These are phyloP conservation scores for Cryphonectria radicalis DNA, from an alignment of 2,329 filamentous ascomycete genomes.

Conservation along the genomic window DNA sequence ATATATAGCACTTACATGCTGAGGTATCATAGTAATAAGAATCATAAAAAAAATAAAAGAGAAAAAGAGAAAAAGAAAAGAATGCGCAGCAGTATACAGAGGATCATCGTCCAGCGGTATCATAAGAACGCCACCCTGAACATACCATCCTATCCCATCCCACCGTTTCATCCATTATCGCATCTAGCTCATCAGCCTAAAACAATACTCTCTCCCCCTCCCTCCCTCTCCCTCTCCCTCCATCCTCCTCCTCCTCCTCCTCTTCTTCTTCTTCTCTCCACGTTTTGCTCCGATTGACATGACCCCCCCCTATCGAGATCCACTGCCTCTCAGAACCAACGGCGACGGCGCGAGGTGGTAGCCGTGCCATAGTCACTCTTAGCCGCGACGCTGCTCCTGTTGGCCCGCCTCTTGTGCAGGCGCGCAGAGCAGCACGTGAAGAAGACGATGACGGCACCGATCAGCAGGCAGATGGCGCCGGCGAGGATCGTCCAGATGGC, in stretches of 20 bases:
- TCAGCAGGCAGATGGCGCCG: slow-evolving; percentile 57
- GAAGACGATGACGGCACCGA: slow-evolving; percentile 62
- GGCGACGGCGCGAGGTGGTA: slow-evolving; percentile 23
- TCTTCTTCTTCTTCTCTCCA: not conserved
- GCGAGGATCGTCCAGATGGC: slow-evolving; percentile 65
- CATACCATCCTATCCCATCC: not conserved
- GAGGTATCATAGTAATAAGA: slow-evolving; percentile 3
- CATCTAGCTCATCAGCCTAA: not conserved
- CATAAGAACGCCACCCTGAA: not conserved
- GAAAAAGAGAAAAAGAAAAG: not conserved
- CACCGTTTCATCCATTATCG: too few relatives aligned
- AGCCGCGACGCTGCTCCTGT: slow-evolving; percentile 31
- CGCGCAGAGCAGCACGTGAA: slow-evolving; percentile 63
- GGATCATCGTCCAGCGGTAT: not conserved
- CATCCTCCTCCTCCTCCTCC: not conserved
- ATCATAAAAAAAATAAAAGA: too few relatives aligned
- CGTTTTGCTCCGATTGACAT: too few relatives aligned
- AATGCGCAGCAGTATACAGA: not conserved
- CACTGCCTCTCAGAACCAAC: slow-evolving; percentile 23
- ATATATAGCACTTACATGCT: not conserved
- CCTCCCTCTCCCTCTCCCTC: too few relatives aligned
- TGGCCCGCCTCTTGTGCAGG: slow-evolving; percentile 44
- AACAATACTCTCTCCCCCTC: not conserved
- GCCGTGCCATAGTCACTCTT: slow-evolving; percentile 36
- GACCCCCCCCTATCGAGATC: not conserved